Conservation (phyloP, 73 alveolate genomes). For the Stentor roeselii region DNA sequence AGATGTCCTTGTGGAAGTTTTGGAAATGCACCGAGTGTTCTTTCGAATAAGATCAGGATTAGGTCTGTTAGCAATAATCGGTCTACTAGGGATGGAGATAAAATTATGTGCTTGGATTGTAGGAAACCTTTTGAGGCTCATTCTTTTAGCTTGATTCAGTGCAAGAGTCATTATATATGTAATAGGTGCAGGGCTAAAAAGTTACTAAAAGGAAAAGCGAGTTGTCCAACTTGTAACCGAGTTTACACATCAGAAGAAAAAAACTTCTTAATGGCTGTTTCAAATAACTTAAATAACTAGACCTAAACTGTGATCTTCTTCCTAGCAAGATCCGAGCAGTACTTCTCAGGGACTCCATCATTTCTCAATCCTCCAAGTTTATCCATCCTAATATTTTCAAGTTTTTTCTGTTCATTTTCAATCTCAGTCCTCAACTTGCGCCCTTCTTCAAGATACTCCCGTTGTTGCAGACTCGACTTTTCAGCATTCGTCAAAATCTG, state of each 20-base stretch:
- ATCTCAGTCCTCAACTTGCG: conserved; percentile 80
- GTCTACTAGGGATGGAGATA: neutral
- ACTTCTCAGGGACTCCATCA: conserved; percentile 72
- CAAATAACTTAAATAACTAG: too few species aligned
- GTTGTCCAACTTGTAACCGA: neutral
- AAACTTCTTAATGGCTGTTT: too few species aligned
- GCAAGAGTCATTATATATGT: neutral
- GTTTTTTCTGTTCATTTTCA: conserved; percentile 71
- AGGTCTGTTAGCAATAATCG: neutral
- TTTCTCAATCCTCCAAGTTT: conserved; percentile 68
- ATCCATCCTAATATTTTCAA: conserved; percentile 77
- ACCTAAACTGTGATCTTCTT: conserved; percentile 55
- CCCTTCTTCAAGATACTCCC: conserved; percentile 87
- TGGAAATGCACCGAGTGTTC: neutral
- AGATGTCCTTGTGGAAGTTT: neutral
- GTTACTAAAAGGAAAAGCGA: neutral
- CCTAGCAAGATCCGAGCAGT: conserved; percentile 83
- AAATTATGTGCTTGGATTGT: neutral
- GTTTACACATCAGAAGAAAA: neutral
- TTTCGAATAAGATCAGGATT: neutral
- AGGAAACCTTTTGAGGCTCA: neutral
- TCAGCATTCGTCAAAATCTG: conserved; percentile 78
- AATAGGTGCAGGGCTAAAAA: neutral
- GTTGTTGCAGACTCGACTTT: conserved; percentile 45
- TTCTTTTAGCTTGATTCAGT: neutral